These are phyloP conservation scores for Clitoria ternatea DNA, from an alignment of 306 rosid species.

Conservation along the genomic window DNA sequence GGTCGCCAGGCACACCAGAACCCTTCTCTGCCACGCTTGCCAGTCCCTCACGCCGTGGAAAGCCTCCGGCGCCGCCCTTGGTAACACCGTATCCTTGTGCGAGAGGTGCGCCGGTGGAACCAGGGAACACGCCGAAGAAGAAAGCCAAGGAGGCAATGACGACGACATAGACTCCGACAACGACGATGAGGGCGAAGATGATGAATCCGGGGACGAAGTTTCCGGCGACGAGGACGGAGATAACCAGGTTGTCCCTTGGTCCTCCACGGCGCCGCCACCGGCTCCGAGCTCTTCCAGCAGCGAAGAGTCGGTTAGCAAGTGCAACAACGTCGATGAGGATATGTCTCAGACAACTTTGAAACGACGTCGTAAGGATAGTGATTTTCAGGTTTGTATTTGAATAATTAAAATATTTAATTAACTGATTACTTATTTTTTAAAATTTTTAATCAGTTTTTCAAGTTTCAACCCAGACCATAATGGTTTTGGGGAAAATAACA, in stretches of 20 bases:
- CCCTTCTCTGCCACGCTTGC: constrained; percentile 69
- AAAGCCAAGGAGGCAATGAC: constrained; percentile 49
- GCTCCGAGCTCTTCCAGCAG: constrained; percentile 50
- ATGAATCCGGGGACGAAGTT: neutral
- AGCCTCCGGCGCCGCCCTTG: constrained; percentile 65
- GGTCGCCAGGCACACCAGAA: constrained; percentile 63
- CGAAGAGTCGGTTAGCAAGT: constrained; percentile 41
- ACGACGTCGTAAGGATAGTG: constrained; percentile 45
- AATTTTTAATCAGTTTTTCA: too few relatives aligned
- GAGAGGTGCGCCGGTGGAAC: constrained; percentile 40
- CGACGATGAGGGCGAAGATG: constrained; percentile 9
- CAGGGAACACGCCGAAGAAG: constrained; percentile 25
- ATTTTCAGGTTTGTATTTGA: constrained; percentile 37
- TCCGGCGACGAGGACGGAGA: constrained; percentile 46
- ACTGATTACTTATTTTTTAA: too few relatives aligned
- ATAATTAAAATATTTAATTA: too few relatives aligned
- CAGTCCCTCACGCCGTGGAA: constrained; percentile 75
- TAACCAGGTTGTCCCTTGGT: constrained; percentile 61
- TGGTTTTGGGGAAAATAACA: neutral
- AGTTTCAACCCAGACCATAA: too few relatives aligned
- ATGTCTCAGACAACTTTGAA: constrained; percentile 28
- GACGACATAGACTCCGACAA: constrained; percentile 31
- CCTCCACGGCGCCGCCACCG: constrained; percentile 48
- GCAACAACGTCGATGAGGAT: constrained; percentile 25
- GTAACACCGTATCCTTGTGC: constrained; percentile 59